Conservation (phyloP, 2,329 filamentous ascomycete species). For the Stemphylium vesicarium region DNA sequence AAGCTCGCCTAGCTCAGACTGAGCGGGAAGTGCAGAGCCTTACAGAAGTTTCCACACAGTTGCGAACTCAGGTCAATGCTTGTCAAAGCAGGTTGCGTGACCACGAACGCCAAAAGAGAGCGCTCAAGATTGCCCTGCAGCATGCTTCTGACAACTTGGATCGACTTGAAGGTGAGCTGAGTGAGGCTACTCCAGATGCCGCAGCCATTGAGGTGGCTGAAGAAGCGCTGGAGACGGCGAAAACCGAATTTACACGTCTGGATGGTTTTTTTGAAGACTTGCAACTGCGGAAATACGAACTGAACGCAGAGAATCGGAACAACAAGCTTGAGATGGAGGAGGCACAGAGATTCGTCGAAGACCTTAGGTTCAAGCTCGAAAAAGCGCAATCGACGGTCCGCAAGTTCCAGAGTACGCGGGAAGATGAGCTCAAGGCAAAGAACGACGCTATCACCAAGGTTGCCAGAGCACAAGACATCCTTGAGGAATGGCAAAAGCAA, state of each 20-base stretch:
- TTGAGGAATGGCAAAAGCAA: conserved; percentile 32
- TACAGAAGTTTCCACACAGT: conserved; percentile 41
- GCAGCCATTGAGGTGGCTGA: conserved; percentile 55
- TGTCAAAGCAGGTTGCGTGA: conserved; percentile 57
- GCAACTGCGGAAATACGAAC: conserved; percentile 51
- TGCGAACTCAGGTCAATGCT: conserved; percentile 53
- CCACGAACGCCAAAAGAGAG: conserved; percentile 55
- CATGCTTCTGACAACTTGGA: conserved; percentile 67
- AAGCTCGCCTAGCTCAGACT: conserved; percentile 55
- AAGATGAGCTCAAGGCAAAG: conserved; percentile 49
- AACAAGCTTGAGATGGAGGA: conserved; percentile 43
- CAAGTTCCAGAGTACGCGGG: conserved; percentile 39
- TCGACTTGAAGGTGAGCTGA: conserved; percentile 70
- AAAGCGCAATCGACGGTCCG: conserved; percentile 41
- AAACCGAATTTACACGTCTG: conserved; percentile 51
- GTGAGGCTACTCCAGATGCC: conserved; percentile 66
- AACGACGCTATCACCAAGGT: conserved; percentile 50
- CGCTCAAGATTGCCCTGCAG: conserved; percentile 65
- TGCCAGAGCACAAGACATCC: conserved; percentile 40
- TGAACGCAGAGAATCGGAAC: conserved; percentile 45
- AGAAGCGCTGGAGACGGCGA: conserved; percentile 62
- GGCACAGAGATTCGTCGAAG: conserved; percentile 33
- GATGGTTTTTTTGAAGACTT: conserved; percentile 58
- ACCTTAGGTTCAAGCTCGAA: conserved; percentile 25
- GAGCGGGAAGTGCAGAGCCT: conserved; percentile 51